Evolutionary conservation across 305 asterid species (phyloP), one percentile per base, ranked within the genome.

Genomic region (Solanum hybrid): DNA sequence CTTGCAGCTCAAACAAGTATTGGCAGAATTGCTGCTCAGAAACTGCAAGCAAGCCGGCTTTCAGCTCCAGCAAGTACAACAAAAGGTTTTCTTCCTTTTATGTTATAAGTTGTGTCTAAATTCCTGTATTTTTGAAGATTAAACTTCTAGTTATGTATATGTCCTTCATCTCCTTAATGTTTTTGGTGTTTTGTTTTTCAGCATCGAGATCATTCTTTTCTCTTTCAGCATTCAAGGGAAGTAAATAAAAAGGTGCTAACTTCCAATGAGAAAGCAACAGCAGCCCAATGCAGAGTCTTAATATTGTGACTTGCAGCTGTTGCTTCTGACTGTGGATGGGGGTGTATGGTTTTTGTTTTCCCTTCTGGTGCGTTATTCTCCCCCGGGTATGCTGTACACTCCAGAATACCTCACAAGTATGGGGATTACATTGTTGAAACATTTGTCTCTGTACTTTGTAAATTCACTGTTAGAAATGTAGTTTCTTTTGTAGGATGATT

Each of bases 221-320:
- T 89, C 99, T 98, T 93, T 98, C 99, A 89, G 99, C 99, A 84
- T 98, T 98, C 90, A 97, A 96, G 95, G 98, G 99, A 90, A 93
- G 95, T 94, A 98, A 95, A 91, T 95, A 95, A 94, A 90, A 84
- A 29, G 91, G 65, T 61, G 65, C 84, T 32, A 91, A 90, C 90
- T 91, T 91, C 89, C 91, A 41, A 88, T 89, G 78, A 86, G 88
- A 79, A 45, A 79, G 45, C 22, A 79, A 20, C 57, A 36, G 33
- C 41, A 70, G 32, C 86, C 57, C 34, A 77, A 41, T 20, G 36
- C 78, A 26, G 73, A 65, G 33, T 36, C 61, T 20, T 29, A 80
- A 81, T 80, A 73, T 65, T 80, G 79, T 22, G 76, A 45, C 73
- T 89, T 26, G 72, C 90, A 51, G 8, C 90, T 32, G 61, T 89